Evolutionary conservation across 2,329 filamentous ascomycete genomes (phyloP).

Genomic region (Ambrosiella beaveri): DNA sequence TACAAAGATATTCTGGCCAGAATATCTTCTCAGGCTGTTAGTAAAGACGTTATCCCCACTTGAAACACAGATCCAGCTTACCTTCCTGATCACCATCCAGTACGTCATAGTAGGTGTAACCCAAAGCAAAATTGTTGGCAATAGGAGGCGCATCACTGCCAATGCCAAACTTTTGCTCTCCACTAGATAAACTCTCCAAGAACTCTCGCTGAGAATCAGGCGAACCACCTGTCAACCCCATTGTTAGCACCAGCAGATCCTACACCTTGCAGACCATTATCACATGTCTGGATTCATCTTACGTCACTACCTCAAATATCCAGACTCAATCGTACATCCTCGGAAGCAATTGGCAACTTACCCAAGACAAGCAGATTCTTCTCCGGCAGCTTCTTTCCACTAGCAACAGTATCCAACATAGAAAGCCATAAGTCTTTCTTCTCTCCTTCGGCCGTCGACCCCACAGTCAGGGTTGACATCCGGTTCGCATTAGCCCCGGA

Average conservation of each 20-base stretch:
- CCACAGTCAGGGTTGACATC: slow-evolving; percentile 41
- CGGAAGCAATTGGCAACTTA: slow-evolving; percentile 23
- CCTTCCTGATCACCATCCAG: slow-evolving; percentile 87
- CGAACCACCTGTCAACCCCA: slow-evolving; percentile 44
- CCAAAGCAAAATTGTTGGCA: slow-evolving; percentile 80
- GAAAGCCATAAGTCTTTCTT: slow-evolving; percentile 90
- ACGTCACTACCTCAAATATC: too few relatives aligned
- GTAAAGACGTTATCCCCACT: neutral
- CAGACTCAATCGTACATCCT: neutral
- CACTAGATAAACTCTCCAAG: slow-evolving; percentile 44
- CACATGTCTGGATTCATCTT: too few relatives aligned
- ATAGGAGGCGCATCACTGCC: slow-evolving; percentile 55
- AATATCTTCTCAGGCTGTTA: slow-evolving; percentile 45
- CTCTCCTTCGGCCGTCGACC: slow-evolving; percentile 39
- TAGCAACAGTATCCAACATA: slow-evolving; percentile 79
- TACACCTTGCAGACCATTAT: too few relatives aligned
- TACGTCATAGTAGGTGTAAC: slow-evolving; percentile 91
- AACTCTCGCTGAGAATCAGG: slow-evolving; percentile 75
- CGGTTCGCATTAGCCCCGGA: slow-evolving; percentile 30
- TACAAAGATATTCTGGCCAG: slow-evolving; percentile 80
- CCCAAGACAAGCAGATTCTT: slow-evolving; percentile 81
- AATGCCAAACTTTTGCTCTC: slow-evolving; percentile 34
- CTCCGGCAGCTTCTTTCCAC: slow-evolving; percentile 74
- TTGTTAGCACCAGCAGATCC: neutral
- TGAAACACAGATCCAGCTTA: slow-evolving; percentile 21